A percentile compares a stretch with the other conserved stretches of the same genome.
These are phyloP conservation scores for Pichia gijzeniarum DNA, from an alignment of 805 yeast genomes.

Conservation along the genomic window DNA sequence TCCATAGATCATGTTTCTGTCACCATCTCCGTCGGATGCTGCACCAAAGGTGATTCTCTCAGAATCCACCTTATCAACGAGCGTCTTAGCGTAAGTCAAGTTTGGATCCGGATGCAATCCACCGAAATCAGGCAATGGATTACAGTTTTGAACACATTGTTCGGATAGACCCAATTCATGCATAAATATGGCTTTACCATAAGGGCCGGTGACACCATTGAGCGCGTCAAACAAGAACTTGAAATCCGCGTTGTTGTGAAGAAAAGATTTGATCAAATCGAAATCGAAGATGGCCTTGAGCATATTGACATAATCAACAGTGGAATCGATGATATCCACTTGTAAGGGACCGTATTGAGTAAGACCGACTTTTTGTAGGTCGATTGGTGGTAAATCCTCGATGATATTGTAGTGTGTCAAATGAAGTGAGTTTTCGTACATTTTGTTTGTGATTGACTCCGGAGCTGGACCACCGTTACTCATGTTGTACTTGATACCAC, in stretches of 20 bases:
- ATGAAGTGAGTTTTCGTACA: slow-evolving; percentile 60
- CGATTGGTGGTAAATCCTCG: slow-evolving; percentile 55
- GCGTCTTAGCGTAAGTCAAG: slow-evolving; percentile 83
- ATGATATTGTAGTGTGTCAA: slow-evolving; percentile 56
- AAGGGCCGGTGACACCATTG: slow-evolving; percentile 97
- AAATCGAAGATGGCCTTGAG: slow-evolving; percentile 86
- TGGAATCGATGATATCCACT: slow-evolving; percentile 79
- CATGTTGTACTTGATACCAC: slow-evolving; percentile 93
- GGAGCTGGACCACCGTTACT: slow-evolving; percentile 99
- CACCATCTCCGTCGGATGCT: slow-evolving; percentile 99
- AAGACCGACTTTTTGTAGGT: slow-evolving; percentile 52
- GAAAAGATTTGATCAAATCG: slow-evolving; percentile 65
- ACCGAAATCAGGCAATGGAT: slow-evolving; percentile 86
- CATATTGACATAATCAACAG: slow-evolving; percentile 69
- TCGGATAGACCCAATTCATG: slow-evolving; percentile 76
- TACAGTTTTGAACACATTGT: slow-evolving; percentile 67
- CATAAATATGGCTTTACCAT: slow-evolving; percentile 77
- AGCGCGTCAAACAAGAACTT: slow-evolving; percentile 80
- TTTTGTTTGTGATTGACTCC: slow-evolving; percentile 83
- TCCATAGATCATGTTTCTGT: slow-evolving; percentile 97
- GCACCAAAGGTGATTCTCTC: slow-evolving; percentile 90
- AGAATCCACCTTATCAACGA: slow-evolving; percentile 79
- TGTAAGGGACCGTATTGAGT: slow-evolving; percentile 49
- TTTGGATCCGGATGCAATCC: slow-evolving; percentile 98
- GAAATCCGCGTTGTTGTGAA: slow-evolving; percentile 51